Evolutionary conservation across 2,329 filamentous ascomycete genomes (phyloP), one percentile per base, ranked within the genome.

Genomic region (Chaetomium globosum): DNA sequence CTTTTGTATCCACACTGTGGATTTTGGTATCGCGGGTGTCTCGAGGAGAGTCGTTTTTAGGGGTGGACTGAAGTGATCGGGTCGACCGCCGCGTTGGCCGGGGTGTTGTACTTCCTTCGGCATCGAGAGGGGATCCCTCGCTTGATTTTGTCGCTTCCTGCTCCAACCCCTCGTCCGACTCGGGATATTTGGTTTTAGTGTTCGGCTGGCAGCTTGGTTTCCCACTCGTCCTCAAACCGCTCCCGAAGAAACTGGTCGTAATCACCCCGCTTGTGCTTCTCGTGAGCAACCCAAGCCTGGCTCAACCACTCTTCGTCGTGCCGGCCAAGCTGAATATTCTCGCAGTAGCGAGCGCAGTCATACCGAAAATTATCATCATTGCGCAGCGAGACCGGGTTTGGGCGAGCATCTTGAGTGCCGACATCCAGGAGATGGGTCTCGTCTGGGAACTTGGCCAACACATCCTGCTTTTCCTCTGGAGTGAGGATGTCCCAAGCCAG

Each of bases 281-380:
- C 76, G 66, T 85, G 82, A 0, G 85, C 84, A 4, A 73, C 72
- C 77, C 81, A 85, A 0, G 85, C 84, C 63, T 81, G 77, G 19
- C 72, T 74, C 8, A 87, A 78, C 84, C 84, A 87, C 16, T 79
- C 77, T 1, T 79, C 77, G 68, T 86, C 83, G 64, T 85, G 82
- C 39, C 78, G 79, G 3, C 84, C 84, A 43, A 76, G 74, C 5
- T 72, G 68, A 21, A 87, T 73, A 67, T 82, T 77, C 39, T 81
- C 79, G 33, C 77, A 70, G 70, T 80, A 81, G 16, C 75, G 76
- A 10, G 75, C 76, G 16, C 77, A 76, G 69, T 81, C 79, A 63
- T 79, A 72, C 16, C 80, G 75, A 69, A 81, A 81, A 64, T 78
- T 77, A 73, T 80, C 72, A 67, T 80, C 77, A 63, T 78, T 81